A percentile compares a stretch with the other conserved stretches of the same genome.
Conservation (phyloP, 2,329 filamentous ascomycete genomes). For the Fusarium avenaceum region DNA sequence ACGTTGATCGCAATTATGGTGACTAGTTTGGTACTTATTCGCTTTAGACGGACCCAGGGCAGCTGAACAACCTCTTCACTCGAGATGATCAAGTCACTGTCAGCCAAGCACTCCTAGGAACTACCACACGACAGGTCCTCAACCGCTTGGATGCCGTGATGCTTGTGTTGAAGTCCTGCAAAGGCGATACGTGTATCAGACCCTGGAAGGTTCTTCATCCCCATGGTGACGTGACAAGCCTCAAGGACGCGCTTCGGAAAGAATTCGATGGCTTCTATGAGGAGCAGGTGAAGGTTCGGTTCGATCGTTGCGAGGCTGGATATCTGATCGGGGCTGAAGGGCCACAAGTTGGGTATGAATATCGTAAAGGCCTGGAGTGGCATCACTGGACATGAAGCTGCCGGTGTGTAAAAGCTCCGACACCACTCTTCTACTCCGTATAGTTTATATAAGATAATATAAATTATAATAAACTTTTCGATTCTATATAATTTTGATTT, state of each 20-base stretch:
- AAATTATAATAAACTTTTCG: no score
- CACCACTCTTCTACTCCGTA: no score
- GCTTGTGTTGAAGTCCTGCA: conserved; percentile 72
- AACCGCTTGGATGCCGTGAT: conserved; percentile 70
- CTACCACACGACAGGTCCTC: conserved; percentile 56
- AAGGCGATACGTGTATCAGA: conserved; percentile 63
- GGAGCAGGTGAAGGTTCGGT: conserved; percentile 63
- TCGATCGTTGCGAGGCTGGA: conserved; percentile 66
- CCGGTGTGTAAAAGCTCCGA: not conserved
- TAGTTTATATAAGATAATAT: no score
- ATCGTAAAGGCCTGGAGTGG: conserved; percentile 48
- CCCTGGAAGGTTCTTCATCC: conserved; percentile 72
- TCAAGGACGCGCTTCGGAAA: conserved; percentile 64
- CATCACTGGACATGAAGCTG: conserved; percentile 48
- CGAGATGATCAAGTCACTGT: not conserved
- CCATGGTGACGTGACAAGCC: conserved; percentile 61
- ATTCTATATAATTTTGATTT: no score
- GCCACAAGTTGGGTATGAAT: conserved; percentile 56
- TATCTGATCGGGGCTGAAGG: conserved; percentile 70
- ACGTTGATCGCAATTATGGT: not conserved
- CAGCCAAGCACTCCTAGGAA: conserved; percentile 36
- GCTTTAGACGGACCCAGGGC: conserved; percentile 63
- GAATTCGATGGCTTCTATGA: conserved; percentile 68
- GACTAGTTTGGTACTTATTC: conserved; percentile 9
- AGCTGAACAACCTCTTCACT: conserved; percentile 61